These are phyloP conservation scores for Xylariaceae sp. DNA, from an alignment of 2,329 filamentous ascomycete species.

Conservation along the genomic window DNA sequence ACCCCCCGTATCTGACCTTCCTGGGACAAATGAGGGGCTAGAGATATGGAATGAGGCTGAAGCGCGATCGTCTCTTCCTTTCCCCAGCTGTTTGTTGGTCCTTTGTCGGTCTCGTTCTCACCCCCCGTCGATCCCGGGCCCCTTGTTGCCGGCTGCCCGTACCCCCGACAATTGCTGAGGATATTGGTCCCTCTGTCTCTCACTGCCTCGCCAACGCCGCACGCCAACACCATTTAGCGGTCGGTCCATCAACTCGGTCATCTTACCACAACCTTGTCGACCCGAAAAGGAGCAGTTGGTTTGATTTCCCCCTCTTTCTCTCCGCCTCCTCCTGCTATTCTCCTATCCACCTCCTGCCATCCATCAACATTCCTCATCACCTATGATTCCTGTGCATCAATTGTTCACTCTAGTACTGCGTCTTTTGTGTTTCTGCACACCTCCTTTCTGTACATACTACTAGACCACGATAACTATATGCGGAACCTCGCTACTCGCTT, in stretches of 20 bases:
- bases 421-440: slow-evolving; percentile 2
- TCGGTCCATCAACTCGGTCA: slow-evolving; percentile 8
- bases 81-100: not conserved
- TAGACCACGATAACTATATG: not conserved
- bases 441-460: slow-evolving; percentile 2
- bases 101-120: too few species aligned
- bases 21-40: slow-evolving; percentile 8
- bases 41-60: slow-evolving; percentile 29
- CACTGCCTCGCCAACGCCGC: slow-evolving; percentile 5
- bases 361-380: slow-evolving; percentile 7
- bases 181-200: slow-evolving; percentile 13
- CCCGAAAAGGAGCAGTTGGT: slow-evolving; percentile 17
- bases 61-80: slow-evolving; percentile 13
- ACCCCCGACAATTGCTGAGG: slow-evolving; percentile 14
- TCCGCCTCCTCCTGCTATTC: slow-evolving; percentile 10
- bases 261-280: slow-evolving; percentile 9
- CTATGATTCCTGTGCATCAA: slow-evolving; percentile 20
- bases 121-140: not conserved
- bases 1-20: not conserved
- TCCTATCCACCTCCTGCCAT: slow-evolving; percentile 20
- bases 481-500: slow-evolving; percentile 12
- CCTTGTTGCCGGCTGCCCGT: not conserved
- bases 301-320: slow-evolving; percentile 25
- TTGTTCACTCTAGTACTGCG: slow-evolving; percentile 22
- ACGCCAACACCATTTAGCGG: slow-evolving; percentile 17